These are phyloP conservation scores for Actinomortierella wolfii DNA, from an alignment of 371 early-diverging fungal genomes.

Conservation along the genomic window DNA sequence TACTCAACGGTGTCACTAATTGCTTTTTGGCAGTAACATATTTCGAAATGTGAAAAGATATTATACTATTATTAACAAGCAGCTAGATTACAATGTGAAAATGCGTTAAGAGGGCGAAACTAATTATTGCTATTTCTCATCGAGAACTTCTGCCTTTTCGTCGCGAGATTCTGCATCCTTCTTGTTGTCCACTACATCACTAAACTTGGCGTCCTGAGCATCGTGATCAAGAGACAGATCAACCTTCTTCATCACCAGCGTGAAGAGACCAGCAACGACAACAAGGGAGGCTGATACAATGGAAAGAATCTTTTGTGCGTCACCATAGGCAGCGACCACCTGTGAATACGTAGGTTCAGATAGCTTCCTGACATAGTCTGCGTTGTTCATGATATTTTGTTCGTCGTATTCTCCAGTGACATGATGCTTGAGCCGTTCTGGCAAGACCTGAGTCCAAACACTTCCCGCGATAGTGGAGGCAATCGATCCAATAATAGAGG, in stretches of 20 bases:
- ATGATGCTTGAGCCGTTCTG: constrained; percentile 7
- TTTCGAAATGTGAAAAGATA: too few relatives aligned
- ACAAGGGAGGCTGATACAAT: constrained; percentile 10
- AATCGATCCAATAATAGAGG: constrained; percentile 1
- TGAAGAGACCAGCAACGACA: constrained; percentile 8
- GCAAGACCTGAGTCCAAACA: constrained; percentile 16
- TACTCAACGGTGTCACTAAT: too few relatives aligned
- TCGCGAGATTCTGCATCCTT: background rate
- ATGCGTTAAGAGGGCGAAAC: too few relatives aligned
- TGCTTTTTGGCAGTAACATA: too few relatives aligned
- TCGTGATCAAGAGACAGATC: constrained; percentile 11
- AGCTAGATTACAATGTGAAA: too few relatives aligned
- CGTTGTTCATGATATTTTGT: constrained; percentile 4
- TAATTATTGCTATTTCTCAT: background rate
- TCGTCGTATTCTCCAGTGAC: constrained; percentile 6
- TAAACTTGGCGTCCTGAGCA: constrained; percentile 15
- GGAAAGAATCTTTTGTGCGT: constrained; percentile 10
- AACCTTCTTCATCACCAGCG: constrained; percentile 16
- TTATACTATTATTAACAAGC: too few relatives aligned
- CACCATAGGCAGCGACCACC: constrained; percentile 9
- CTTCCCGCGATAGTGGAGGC: constrained; percentile 1
- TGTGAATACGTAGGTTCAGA: constrained; percentile 4
- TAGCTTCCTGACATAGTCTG: background rate
- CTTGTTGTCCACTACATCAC: background rate
- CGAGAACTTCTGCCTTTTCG: background rate